Base-by-base conservation (phyloP, 2,329 filamentous ascomycete species). In the Bretziella fagacearum region DNA sequence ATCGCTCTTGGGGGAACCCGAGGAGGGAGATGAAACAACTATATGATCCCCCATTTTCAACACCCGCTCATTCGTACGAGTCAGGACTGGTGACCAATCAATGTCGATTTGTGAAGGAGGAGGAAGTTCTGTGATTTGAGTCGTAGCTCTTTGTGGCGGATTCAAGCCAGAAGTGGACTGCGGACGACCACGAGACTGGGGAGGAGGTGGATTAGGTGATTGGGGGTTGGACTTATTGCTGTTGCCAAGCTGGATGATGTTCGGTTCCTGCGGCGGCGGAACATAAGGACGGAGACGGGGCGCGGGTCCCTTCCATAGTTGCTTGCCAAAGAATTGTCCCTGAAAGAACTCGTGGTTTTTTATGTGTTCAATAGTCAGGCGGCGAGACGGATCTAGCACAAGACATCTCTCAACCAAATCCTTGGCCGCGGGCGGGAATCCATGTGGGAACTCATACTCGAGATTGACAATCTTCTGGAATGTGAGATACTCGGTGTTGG, bases 61-160 rank as follows among this genome's bases (percentile, higher is more conserved):
- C 54, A 98, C 98, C 29, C 91, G 77, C 62, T 98, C 91, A 57
- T 96, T 95, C 51, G 77, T 80, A 56, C 80, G 79, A 7, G 84
- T 95, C 47, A 98, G 67, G 3, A 98, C 87, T 1, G 91, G 91
- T 1, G 89, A 95, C 91, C 91, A 98, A 63, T 98, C 91, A 49
- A 98, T 93, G 58, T 98, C 91, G 22, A 98, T 68, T 60, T 96
- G 91, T 44, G 84, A 94, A 1, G 91, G 91, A n/a, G 91, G 89
- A 13, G 91, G 86, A 7, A 98, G 70, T 61, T 98, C 91, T 1
- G 91, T 96, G 51, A 98, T 93, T n/a, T 42, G 41, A 10, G 39
- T 46, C 15, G 20, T 41, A 15, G 32, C 40, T 20, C 46, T 33
- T 3, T 37, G 29, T 18, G 40, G 27, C 18, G 40, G 40, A 20